Evolutionary conservation across 2,329 filamentous ascomycete species (phyloP).

Genomic region (Xylariaceae sp.): DNA sequence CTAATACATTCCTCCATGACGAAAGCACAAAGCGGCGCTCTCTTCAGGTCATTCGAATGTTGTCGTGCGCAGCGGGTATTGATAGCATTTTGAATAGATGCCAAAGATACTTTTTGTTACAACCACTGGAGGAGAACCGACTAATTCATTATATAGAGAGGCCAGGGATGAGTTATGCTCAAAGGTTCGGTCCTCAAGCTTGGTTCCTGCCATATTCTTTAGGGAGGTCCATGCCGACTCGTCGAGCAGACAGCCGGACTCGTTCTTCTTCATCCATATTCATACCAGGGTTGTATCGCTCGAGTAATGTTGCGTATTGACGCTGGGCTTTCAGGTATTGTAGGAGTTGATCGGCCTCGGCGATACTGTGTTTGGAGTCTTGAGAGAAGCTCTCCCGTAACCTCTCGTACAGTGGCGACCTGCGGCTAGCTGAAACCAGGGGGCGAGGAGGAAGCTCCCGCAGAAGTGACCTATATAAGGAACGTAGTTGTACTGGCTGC

Average conservation of each 20-base stretch:
- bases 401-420: constrained; percentile 65
- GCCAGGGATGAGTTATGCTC: no score
- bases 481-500: constrained; percentile 54
- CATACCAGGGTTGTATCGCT: constrained; percentile 93
- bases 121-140: no score
- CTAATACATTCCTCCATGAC: no score
- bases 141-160: no score
- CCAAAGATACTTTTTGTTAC: no score
- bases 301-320: constrained; percentile 73
- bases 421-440: constrained; percentile 45
- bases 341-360: constrained; percentile 70
- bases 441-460: constrained; percentile 79
- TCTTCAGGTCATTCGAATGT: no score
- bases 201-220: constrained; percentile 58
- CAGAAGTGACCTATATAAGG: constrained; percentile 82
- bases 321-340: constrained; percentile 83
- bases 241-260: constrained; percentile 75
- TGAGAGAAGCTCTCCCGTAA: constrained; percentile 61
- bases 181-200: no score
- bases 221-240: constrained; percentile 88
- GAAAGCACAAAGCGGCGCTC: no score
- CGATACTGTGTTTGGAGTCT: constrained; percentile 28
- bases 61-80: no score
- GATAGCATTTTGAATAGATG: no score
- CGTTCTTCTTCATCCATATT: constrained; percentile 81